Conservation (phyloP, 1,284 basidiomycete species). For the Flammula alnicola region DNA sequence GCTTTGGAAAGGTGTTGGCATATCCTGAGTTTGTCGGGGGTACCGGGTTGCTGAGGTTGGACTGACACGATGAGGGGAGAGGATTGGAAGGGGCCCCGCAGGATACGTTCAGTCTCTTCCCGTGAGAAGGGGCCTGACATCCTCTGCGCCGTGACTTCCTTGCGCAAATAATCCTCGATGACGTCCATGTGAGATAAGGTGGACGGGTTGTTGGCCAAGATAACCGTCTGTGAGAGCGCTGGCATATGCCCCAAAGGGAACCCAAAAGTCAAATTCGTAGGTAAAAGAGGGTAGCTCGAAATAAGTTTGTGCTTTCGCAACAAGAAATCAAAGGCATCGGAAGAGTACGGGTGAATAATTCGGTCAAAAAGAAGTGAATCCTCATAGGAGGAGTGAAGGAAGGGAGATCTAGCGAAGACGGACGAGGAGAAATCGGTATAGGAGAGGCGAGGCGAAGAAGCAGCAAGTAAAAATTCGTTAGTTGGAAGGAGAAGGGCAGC, state of each 20-base stretch:
- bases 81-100: conserved; percentile 28
- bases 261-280: no score
- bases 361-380: no score
- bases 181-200: conserved; percentile 10
- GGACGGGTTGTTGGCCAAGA: conserved; percentile 34
- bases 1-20: conserved; percentile 23
- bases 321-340: no score
- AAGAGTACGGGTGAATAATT: no score
- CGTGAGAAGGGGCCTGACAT: conserved; percentile 40
- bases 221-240: conserved; percentile 21
- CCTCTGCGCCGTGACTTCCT: conserved; percentile 28
- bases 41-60: conserved; percentile 19
- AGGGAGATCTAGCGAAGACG: no score
- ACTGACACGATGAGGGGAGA: conserved; percentile 21
- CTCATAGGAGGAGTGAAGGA: no score
- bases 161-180: conserved; percentile 33
- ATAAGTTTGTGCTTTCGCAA: no score
- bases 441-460: no score
- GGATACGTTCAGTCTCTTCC: conserved; percentile 29
- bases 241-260: conserved; percentile 41
- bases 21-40: conserved; percentile 22
- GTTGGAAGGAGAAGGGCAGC: no score
- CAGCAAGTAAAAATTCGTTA: no score
- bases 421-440: no score
- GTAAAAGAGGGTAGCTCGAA: no score